A percentile compares a stretch with the other conserved stretches of the same genome.
phyloP scores from a whole-genome alignment of 768 basidiomycete species.

The Suillus variegatus region DNA sequence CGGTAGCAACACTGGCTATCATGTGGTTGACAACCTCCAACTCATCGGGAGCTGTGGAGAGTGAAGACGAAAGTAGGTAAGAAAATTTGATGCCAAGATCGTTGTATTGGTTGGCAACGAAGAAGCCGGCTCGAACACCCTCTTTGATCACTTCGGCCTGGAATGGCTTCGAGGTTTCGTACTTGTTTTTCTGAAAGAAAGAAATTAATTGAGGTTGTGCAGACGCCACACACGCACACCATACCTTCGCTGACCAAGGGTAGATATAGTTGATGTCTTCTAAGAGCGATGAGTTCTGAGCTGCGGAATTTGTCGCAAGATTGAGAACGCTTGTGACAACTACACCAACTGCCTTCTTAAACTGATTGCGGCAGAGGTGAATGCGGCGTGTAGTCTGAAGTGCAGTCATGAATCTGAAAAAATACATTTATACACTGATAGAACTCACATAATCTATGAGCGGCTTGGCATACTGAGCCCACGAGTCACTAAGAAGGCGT shows the following conservation, averaged over 20 bases:
- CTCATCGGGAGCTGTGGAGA: neutral
- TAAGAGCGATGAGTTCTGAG: neutral
- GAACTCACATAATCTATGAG: conserved; percentile 1
- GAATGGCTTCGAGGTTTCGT: conserved; percentile 1
- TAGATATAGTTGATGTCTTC: conserved; percentile 4
- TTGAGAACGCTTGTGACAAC: neutral
- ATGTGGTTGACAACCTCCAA: neutral
- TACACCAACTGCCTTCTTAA: conserved; percentile 1
- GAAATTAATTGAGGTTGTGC: neutral
- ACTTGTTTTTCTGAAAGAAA: conserved; percentile 1
- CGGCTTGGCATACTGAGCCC: neutral
- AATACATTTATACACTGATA: neutral
- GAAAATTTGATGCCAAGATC: neutral
- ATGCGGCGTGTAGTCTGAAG: neutral
- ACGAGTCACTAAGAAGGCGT: neutral
- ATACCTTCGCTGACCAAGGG: neutral
- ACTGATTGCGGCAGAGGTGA: neutral
- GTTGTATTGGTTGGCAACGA: neutral
- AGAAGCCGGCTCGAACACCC: neutral
- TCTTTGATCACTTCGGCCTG: conserved; percentile 2
- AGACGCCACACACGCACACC: neutral
- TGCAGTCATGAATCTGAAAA: neutral
- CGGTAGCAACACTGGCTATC: neutral
- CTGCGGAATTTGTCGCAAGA: neutral
- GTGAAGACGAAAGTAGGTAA: neutral